These are phyloP conservation scores for Massospora cicadina DNA, from an alignment of 371 early-diverging fungal species.

Conservation along the genomic window DNA sequence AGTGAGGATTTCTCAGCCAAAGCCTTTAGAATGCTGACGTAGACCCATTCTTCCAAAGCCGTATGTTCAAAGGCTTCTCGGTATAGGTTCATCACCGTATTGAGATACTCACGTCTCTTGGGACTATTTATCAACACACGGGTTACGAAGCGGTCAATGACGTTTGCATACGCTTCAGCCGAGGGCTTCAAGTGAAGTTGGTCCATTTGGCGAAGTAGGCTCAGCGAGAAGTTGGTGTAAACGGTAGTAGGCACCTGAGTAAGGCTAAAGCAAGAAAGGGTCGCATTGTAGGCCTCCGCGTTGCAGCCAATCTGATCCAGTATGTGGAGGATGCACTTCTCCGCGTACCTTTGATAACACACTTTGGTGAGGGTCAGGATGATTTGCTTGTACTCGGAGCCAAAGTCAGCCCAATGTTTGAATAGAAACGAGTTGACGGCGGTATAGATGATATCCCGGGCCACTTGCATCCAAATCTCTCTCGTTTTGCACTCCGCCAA, in stretches of 20 bases:
- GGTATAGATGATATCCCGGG: background rate
- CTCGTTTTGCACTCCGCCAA: background rate
- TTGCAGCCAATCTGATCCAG: background rate
- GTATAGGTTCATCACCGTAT: background rate
- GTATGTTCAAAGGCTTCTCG: background rate
- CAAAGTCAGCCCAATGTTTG: background rate
- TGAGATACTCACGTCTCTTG: background rate
- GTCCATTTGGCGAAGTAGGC: background rate
- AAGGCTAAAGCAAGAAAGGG: background rate
- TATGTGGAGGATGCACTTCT: background rate
- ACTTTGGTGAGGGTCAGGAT: background rate
- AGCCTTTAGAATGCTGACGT: background rate
- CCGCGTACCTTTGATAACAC: background rate
- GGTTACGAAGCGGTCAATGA: background rate
- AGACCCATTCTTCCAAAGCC: background rate
- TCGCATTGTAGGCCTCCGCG: background rate
- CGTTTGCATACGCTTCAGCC: background rate
- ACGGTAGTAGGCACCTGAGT: background rate
- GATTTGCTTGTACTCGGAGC: background rate
- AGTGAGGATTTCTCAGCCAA: background rate
- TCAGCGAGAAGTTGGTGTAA: background rate
- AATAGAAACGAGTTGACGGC: background rate
- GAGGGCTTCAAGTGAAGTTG: background rate
- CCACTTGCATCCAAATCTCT: background rate
- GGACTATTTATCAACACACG: background rate